Percentiles rank a stretch among this genome's conserved stretches.
These are phyloP conservation scores for Cladosporium sp. DNA, from an alignment of 2,329 filamentous ascomycete genomes.

Conservation along the genomic window DNA sequence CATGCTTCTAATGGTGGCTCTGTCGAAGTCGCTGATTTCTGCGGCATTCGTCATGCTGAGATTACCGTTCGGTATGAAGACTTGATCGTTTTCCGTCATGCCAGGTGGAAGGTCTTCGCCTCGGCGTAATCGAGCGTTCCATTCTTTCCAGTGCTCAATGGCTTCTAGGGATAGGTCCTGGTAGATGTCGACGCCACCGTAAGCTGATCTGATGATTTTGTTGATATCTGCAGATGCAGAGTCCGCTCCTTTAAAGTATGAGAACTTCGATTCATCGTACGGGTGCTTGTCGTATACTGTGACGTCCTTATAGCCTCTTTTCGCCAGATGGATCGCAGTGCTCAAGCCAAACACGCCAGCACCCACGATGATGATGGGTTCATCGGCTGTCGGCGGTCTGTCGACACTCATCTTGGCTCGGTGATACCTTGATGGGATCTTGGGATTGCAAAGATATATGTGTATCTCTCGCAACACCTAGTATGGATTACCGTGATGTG, in stretches of 20 bases:
- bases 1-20: constrained; percentile 12
- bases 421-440: too few relatives aligned
- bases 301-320: constrained; percentile 16
- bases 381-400: neutral
- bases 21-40: constrained; percentile 7
- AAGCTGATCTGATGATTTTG: constrained; percentile 21
- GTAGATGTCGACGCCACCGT: constrained; percentile 17
- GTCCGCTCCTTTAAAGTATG: constrained; percentile 16
- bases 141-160: constrained; percentile 29
- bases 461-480: too few relatives aligned
- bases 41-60: constrained; percentile 8
- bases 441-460: too few relatives aligned
- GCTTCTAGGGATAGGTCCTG: constrained; percentile 18
- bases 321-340: constrained; percentile 27
- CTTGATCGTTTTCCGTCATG: neutral
- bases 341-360: constrained; percentile 39
- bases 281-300: constrained; percentile 10
- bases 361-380: constrained; percentile 30
- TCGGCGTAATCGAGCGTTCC: constrained; percentile 15
- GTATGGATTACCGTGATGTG: too few relatives aligned
- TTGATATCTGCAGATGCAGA: constrained; percentile 20
- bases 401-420: too few relatives aligned
- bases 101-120: too few relatives aligned
- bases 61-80: neutral
- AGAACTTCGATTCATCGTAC: constrained; percentile 9